phyloP scores from a whole-genome alignment of 306 rosid genomes.

The Pyrus pyrifolia region DNA sequence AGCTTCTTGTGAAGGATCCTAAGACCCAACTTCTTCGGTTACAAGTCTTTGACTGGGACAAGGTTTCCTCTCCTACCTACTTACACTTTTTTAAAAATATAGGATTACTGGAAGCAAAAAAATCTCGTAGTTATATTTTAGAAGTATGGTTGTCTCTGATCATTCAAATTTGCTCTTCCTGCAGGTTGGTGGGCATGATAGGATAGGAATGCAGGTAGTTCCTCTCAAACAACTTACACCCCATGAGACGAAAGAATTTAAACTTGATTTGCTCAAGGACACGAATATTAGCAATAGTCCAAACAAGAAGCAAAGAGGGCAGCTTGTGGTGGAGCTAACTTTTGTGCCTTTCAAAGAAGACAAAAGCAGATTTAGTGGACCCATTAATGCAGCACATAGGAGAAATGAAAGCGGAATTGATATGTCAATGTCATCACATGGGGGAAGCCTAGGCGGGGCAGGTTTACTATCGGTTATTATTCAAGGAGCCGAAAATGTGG shows the following conservation, averaged over 20 bases:
- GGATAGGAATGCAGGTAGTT: conserved; percentile 66
- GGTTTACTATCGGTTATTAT: conserved; percentile 74
- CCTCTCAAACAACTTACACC: conserved; percentile 66
- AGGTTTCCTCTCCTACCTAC: conserved; percentile 42
- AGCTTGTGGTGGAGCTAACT: conserved; percentile 58
- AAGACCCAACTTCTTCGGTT: conserved; percentile 65
- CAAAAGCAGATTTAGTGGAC: conserved; percentile 30
- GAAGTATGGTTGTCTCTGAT: neutral
- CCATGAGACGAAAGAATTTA: conserved; percentile 49
- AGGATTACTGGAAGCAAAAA: neutral
- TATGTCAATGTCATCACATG: conserved; percentile 31
- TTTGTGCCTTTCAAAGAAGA: conserved; percentile 85
- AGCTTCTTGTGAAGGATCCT: conserved; percentile 73
- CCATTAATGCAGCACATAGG: neutral
- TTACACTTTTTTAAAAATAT: neutral
- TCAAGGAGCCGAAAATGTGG: conserved; percentile 76
- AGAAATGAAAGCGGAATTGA: conserved; percentile 38
- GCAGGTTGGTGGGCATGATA: conserved; percentile 84
- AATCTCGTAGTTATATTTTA: neutral
- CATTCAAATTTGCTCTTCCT: conserved; percentile 3
- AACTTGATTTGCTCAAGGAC: conserved; percentile 70
- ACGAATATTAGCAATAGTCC: conserved; percentile 32
- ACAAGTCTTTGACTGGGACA: conserved; percentile 93
- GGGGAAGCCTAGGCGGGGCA: conserved; percentile 47
- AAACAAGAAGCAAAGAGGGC: conserved; percentile 58